These are phyloP conservation scores for Grigorovia transvaalensis DNA, from an alignment of 805 yeast species.

Conservation along the genomic window DNA sequence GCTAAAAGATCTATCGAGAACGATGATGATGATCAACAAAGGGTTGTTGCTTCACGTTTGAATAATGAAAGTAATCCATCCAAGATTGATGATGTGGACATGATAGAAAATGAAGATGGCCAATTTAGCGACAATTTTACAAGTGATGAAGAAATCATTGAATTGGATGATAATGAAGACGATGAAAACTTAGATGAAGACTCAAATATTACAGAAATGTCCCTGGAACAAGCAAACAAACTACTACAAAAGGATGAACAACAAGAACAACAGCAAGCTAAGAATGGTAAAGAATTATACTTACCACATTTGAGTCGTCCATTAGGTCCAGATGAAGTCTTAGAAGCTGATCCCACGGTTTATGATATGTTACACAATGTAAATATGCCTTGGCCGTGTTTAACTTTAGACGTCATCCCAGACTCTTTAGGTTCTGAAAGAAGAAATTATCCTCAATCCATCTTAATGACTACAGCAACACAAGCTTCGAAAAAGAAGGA, in stretches of 20 bases:
- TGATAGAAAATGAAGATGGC: slow-evolving; percentile 63
- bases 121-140: slow-evolving; percentile 87
- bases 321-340: slow-evolving; percentile 87
- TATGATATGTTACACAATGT: slow-evolving; percentile 95
- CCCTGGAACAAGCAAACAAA: slow-evolving; percentile 30
- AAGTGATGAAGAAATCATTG: slow-evolving; percentile 82
- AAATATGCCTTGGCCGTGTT: slow-evolving; percentile 93
- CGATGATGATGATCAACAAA: slow-evolving; percentile 30
- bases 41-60: slow-evolving; percentile 34
- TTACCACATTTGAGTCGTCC: slow-evolving; percentile 85
- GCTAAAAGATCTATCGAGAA: slow-evolving; percentile 39
- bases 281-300: slow-evolving; percentile 42
- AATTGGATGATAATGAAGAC: slow-evolving; percentile 55
- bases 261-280: slow-evolving; percentile 27
- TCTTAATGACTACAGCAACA: slow-evolving; percentile 83
- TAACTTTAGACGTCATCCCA: slow-evolving; percentile 81
- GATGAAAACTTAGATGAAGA: slow-evolving; percentile 28
- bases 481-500: slow-evolving; percentile 84
- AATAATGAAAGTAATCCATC: slow-evolving; percentile 20
- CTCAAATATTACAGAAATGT: slow-evolving; percentile 26
- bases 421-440: slow-evolving; percentile 83
- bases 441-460: slow-evolving; percentile 77
- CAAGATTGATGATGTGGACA: slow-evolving; percentile 34
- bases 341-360: slow-evolving; percentile 93
- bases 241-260: slow-evolving; percentile 30